phyloP scores from a whole-genome alignment of 1,284 basidiomycete genomes.

The Rugiboletus extremiorientalis region DNA sequence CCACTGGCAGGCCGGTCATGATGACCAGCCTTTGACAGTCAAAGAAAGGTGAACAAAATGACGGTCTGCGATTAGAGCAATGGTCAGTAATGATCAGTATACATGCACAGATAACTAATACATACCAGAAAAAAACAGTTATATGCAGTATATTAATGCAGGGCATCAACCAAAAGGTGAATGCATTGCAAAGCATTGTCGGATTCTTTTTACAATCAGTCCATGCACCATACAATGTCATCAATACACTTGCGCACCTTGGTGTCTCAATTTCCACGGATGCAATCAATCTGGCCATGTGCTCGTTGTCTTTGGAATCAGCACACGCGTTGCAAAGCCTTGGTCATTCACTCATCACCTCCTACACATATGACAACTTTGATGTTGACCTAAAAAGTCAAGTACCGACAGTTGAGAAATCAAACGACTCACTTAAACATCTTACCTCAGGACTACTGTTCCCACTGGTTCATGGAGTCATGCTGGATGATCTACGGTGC shows the following conservation, averaged over 20 bases:
- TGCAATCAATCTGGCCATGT: neutral
- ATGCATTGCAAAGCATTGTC: neutral
- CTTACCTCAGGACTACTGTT: constrained; percentile 31
- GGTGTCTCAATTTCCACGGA: constrained; percentile 1
- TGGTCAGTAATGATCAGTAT: too few species aligned
- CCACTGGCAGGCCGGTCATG: too few species aligned
- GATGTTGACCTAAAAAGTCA: constrained; percentile 32
- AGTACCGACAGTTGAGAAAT: constrained; percentile 23
- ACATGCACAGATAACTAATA: too few species aligned
- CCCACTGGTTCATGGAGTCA: constrained; percentile 23
- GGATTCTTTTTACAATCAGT: neutral
- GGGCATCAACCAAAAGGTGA: neutral
- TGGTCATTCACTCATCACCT: constrained; percentile 17
- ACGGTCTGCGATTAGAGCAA: too few species aligned
- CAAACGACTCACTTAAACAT: constrained; percentile 25
- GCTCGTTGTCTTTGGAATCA: neutral
- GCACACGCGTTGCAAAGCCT: neutral
- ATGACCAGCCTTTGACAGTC: too few species aligned
- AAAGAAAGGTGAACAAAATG: too few species aligned
- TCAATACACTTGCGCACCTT: neutral
- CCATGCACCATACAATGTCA: neutral
- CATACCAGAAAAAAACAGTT: neutral
- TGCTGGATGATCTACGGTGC: constrained; percentile 23
- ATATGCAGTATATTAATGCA: neutral
- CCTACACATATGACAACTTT: constrained; percentile 38